Base-by-base conservation (phyloP, 306 rosid species). In the Mucuna pruriens region DNA sequence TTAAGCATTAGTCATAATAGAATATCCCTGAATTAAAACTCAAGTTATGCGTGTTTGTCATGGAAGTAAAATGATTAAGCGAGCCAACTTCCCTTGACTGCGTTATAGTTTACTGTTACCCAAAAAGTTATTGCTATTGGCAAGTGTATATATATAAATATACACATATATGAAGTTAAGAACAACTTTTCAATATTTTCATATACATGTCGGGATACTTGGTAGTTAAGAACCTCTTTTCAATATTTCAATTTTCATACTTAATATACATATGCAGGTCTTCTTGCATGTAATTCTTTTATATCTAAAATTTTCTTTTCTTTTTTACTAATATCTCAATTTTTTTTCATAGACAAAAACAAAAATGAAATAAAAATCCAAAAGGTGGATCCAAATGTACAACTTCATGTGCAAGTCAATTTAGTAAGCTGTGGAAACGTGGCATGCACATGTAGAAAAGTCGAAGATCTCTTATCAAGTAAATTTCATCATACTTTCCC, bases 381-480 rank as follows among this genome's bases (percentile, higher is more conserved):
- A 31, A 42, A 31, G n/a, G n/a, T n/a, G n/a, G n/a, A n/a, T n/a
- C n/a, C n/a, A n/a, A n/a, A n/a, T 22, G 31, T 4, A 44, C 62
- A 23, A 39, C 39, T 72, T 52, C 34, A 69, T 45, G 77, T 79
- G 82, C 40, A 65, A 69, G 71, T 68, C 64, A 55, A 76, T 31
- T 16, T 17, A 38, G 62, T 42, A 82, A 48, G 71, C 81, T 74
- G 62, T 22, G 1, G 34, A 44, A 71, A 52, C 76, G 80, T 75
- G 85, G 49, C 62, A 5, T 57, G 51, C 85, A 71, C 85, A 80
- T 83, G 85, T 10, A 46, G n/a, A 38, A 71, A 83, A 81, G 77
- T 83, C 74, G 33, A 61, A 36, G 1, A 7, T 9, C 4, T 54
- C 58, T 72, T 4, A 45, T 36, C 23, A 81, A 77, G 71, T 1